These are phyloP conservation scores for Fusarium chaquense DNA, from an alignment of 2,329 filamentous ascomycete species.

Conservation along the genomic window DNA sequence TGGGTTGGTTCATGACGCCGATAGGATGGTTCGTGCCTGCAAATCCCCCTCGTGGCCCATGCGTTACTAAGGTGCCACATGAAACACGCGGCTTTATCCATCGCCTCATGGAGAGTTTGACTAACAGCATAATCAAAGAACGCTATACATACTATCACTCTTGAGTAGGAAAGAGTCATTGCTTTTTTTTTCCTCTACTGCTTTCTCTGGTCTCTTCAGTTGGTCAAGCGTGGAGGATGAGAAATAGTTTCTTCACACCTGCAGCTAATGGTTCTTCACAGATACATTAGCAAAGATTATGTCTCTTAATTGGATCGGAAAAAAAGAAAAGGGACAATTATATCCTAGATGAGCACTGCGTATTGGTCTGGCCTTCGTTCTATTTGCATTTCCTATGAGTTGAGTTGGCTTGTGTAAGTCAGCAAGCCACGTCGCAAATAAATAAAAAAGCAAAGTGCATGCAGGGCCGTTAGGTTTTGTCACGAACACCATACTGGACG, in stretches of 20 bases:
- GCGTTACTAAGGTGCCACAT: conserved; percentile 40
- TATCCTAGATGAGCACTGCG: not conserved
- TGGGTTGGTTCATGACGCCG: conserved; percentile 39
- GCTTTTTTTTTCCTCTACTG: not conserved
- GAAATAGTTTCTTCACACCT: not conserved
- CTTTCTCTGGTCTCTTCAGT: not conserved
- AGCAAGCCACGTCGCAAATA: conserved; percentile 15
- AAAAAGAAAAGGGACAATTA: not conserved
- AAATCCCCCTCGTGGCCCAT: conserved; percentile 35
- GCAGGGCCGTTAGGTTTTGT: not conserved
- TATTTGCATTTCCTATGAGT: conserved; percentile 13
- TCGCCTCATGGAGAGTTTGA: conserved; percentile 20
- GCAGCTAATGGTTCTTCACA: not conserved
- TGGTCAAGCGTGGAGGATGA: not conserved
- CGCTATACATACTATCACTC: not conserved
- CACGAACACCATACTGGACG: not conserved
- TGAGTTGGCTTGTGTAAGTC: conserved; percentile 14
- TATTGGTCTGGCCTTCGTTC: not conserved
- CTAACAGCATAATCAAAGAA: conserved; percentile 4
- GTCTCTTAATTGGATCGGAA: not conserved
- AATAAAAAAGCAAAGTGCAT: conserved; percentile 29
- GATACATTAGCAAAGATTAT: not conserved
- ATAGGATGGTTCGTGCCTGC: conserved; percentile 42
- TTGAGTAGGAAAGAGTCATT: not conserved
- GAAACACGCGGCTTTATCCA: conserved; percentile 40